phyloP scores from a whole-genome alignment of 208 protist genomes.

The Trypanosoma boissoni region DNA sequence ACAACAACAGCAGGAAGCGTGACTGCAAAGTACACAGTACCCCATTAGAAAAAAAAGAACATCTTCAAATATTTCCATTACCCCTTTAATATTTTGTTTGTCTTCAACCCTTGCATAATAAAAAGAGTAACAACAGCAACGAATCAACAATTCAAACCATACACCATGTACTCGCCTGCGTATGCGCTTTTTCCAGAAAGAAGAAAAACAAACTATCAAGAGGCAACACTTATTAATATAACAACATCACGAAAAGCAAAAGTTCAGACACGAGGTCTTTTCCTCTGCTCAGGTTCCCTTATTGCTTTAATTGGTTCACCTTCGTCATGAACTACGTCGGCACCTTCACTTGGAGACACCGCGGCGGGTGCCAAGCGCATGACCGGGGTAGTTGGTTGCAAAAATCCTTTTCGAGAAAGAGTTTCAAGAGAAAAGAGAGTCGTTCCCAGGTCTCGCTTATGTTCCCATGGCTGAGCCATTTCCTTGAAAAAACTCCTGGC shows the following conservation, averaged over 20 bases:
- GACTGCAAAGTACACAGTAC: conserved; percentile 45
- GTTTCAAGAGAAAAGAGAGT: conserved; percentile 66
- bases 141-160: too few species aligned
- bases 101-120: background rate
- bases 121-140: too few species aligned
- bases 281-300: conserved; percentile 43
- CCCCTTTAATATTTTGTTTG: conserved; percentile 1
- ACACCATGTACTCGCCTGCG: too few species aligned
- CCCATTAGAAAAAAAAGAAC: conserved; percentile 49
- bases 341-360: background rate
- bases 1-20: conserved; percentile 47
- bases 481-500: conserved; percentile 91
- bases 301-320: conserved; percentile 38
- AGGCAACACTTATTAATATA: background rate
- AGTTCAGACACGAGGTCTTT: conserved; percentile 27
- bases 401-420: conserved; percentile 25
- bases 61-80: conserved; percentile 7
- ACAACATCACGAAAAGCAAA: background rate
- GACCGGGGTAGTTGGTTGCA: conserved; percentile 16
- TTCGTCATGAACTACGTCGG: conserved; percentile 14
- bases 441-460: conserved; percentile 82
- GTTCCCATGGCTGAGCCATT: conserved; percentile 95
- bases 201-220: conserved; percentile 10
- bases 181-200: too few species aligned
- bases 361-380: background rate